Evolutionary conservation across 1,139 yeast species (phyloP).

Genomic region (Suhomyces ambrosiae): DNA sequence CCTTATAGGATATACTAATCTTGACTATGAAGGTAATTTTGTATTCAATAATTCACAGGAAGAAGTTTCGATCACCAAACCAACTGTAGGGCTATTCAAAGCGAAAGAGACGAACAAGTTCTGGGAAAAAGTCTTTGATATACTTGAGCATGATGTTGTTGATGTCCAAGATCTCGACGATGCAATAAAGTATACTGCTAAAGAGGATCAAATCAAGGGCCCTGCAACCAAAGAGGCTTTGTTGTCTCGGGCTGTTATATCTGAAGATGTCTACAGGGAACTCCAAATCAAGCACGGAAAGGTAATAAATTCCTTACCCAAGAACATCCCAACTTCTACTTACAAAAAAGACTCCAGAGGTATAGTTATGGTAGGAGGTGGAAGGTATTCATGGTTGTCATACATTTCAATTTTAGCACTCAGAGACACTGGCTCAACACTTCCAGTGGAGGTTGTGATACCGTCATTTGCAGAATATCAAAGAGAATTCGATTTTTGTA

Average conservation of each 20-base stretch:
- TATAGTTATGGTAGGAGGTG: slow-evolving; percentile 43
- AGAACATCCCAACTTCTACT: slow-evolving; percentile 25
- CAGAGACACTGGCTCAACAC: slow-evolving; percentile 36
- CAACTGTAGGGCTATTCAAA: slow-evolving; percentile 14
- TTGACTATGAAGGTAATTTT: background rate
- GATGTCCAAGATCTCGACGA: slow-evolving; percentile 18
- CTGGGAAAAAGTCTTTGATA: slow-evolving; percentile 21
- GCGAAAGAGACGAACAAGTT: slow-evolving; percentile 18
- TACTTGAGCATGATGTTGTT: slow-evolving; percentile 17
- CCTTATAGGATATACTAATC: background rate
- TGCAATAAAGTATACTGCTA: slow-evolving; percentile 28
- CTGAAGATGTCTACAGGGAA: slow-evolving; percentile 26
- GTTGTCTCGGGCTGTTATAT: slow-evolving; percentile 32
- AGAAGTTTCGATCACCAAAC: slow-evolving; percentile 7
- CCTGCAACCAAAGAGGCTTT: slow-evolving; percentile 31
- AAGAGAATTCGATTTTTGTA: slow-evolving; percentile 20
- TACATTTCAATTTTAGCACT: slow-evolving; percentile 37
- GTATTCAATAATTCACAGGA: slow-evolving; percentile 1
- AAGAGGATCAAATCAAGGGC: slow-evolving; percentile 27
- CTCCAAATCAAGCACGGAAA: slow-evolving; percentile 28
- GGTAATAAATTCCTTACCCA: slow-evolving; percentile 29
- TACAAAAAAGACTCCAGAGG: slow-evolving; percentile 34
- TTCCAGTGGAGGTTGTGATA: slow-evolving; percentile 43
- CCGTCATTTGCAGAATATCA: slow-evolving; percentile 36
- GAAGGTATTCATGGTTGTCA: slow-evolving; percentile 41